Evolutionary conservation across 2,329 filamentous ascomycete genomes (phyloP), one percentile per base, ranked within the genome.

Genomic region (Elsinoe arachidis): DNA sequence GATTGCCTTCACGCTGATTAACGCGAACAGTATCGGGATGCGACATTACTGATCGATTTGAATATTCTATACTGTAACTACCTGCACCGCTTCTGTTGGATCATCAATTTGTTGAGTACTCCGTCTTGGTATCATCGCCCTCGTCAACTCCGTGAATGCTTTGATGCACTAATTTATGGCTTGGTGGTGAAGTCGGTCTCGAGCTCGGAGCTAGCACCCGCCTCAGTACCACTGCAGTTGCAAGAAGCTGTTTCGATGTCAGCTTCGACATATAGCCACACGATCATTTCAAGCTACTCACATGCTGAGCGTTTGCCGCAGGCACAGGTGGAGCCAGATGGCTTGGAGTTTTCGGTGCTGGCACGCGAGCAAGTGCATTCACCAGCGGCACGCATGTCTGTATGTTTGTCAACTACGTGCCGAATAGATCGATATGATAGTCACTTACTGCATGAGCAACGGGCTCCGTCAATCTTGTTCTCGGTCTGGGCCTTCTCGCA

Each of bases 131-230:
- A 37, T 53, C 34, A 21, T 37, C 17, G 19, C 34, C 46, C 33
- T 15, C 51, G 11, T 33, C 53, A 44, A 55, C 53, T 37, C 53
- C 53, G 35, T 23, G 15, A 44, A 55, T 55, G 39, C 53, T 55
- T n/a, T 14, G 14, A 14, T 44, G 53, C 2, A 44, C n/a, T 7
- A 34, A 17, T 15, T 53, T 55, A 59, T 52, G 63, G 61, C 75
- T 80, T 83, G 56, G 85, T 89, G 37, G 90, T 96, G 69, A 96
- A 96, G 73, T 96, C 91, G 52, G 81, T 88, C 81, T 96, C 91
- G 64, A 86, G 74, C 58, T 71, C 78, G 26, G 83, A 79, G 63
- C 86, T 82, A 38, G 81, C 81, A 56, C 82, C 80, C 63, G 80
- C 79, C 51, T 80, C 70, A 15, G 81, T 81, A 71, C 88, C 91